Evolutionary conservation across 2,329 filamentous ascomycete genomes (phyloP).

Genomic region (Cladosporium austrohemisphaericum): DNA sequence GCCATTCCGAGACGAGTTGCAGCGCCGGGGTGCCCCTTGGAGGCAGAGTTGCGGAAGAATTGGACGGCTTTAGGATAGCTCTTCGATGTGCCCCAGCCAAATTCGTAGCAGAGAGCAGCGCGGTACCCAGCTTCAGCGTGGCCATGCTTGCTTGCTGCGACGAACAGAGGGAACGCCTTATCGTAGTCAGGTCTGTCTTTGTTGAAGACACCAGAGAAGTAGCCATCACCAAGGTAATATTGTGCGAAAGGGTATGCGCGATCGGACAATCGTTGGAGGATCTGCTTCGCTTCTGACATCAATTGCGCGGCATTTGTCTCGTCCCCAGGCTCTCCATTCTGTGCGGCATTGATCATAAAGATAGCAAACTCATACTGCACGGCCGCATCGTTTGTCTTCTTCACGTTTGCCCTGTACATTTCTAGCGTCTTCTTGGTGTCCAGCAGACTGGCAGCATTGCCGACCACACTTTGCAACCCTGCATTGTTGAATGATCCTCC

Average conservation of each 20-base stretch:
- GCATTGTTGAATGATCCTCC: slow-evolving; percentile 70
- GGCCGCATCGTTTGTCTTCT: slow-evolving; percentile 87
- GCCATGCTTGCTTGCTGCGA: slow-evolving; percentile 91
- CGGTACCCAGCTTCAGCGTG: slow-evolving; percentile 95
- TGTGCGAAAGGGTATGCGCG: slow-evolving; percentile 93
- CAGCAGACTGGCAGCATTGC: slow-evolving; percentile 84
- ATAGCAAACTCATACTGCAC: slow-evolving; percentile 96
- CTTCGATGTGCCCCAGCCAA: slow-evolving; percentile 91
- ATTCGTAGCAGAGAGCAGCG: slow-evolving; percentile 92
- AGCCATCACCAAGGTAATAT: slow-evolving; percentile 94
- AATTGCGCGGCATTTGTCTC: slow-evolving; percentile 55
- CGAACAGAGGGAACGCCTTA: slow-evolving; percentile 85
- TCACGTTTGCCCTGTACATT: slow-evolving; percentile 95
- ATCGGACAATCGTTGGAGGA: slow-evolving; percentile 80
- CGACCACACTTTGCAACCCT: slow-evolving; percentile 71
- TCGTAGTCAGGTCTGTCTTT: slow-evolving; percentile 92
- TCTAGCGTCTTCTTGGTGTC: slow-evolving; percentile 91
- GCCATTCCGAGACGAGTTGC: slow-evolving; percentile 90
- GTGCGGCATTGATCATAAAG: slow-evolving; percentile 85
- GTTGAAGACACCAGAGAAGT: slow-evolving; percentile 88
- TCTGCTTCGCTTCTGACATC: slow-evolving; percentile 80
- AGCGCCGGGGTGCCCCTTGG: slow-evolving; percentile 91
- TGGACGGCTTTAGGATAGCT: slow-evolving; percentile 90
- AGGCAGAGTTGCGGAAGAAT: slow-evolving; percentile 83
- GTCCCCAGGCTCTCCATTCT: slow-evolving; percentile 58